Evolutionary conservation across 495 filamentous ascomycete species (phyloP).

Genomic region (Aspergillus hancockii): DNA sequence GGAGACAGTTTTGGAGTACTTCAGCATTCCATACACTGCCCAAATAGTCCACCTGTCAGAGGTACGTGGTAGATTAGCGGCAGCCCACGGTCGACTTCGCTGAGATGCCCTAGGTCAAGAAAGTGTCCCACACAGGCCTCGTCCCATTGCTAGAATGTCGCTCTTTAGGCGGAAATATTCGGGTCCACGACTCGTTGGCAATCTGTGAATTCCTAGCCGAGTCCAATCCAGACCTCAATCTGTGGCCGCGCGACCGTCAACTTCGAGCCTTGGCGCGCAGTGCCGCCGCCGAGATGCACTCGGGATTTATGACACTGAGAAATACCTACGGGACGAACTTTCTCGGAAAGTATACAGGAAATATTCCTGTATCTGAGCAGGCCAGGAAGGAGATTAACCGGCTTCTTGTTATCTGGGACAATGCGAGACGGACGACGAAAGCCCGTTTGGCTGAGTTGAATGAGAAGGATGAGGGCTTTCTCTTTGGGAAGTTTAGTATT

Average conservation of each 20-base stretch:
- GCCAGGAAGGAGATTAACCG: constrained; percentile 30
- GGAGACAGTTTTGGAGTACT: constrained; percentile 39
- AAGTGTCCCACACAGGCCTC: constrained; percentile 30
- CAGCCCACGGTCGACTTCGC: background rate
- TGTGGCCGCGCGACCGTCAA: constrained; percentile 46
- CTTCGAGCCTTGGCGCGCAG: constrained; percentile 52
- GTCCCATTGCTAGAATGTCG: constrained; percentile 35
- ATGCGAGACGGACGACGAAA: constrained; percentile 29
- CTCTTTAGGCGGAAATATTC: constrained; percentile 22
- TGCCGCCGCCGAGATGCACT: constrained; percentile 57
- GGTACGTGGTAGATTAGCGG: constrained; percentile 15
- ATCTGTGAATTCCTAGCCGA: constrained; percentile 58
- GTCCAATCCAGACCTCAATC: constrained; percentile 35
- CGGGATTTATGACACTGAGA: constrained; percentile 48
- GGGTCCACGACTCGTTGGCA: constrained; percentile 53
- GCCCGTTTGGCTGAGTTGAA: constrained; percentile 22
- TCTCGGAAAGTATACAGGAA: constrained; percentile 36
- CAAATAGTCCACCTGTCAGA: constrained; percentile 26
- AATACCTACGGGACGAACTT: constrained; percentile 48
- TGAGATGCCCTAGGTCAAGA: constrained; percentile 19
- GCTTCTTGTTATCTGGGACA: constrained; percentile 30
- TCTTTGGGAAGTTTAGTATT: constrained; percentile 47
- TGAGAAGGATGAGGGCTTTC: constrained; percentile 24
- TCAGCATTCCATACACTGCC: constrained; percentile 31
- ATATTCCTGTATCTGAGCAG: constrained; percentile 27